Conservation (phyloP, 192 early-diverging fungal genomes). For the Paraglomus occultum region DNA sequence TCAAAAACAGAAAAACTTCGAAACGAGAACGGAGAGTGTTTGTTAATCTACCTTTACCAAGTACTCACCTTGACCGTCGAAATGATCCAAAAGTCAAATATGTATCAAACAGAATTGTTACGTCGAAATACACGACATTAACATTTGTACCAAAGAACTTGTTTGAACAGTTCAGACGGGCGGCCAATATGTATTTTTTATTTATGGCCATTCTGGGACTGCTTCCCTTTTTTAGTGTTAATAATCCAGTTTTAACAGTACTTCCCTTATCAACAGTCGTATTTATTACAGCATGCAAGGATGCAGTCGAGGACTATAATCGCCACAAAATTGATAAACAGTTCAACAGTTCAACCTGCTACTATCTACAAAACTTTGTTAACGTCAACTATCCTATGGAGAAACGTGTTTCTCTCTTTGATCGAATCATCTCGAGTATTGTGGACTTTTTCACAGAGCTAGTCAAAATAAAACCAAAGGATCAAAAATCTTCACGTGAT, state of each 20-base stretch:
- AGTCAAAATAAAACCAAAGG: background rate
- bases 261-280: constrained; percentile 85
- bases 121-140: constrained; percentile 86
- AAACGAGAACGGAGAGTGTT: constrained; percentile 55
- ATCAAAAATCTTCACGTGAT: no score
- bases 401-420: constrained; percentile 14
- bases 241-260: constrained; percentile 74
- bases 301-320: constrained; percentile 86
- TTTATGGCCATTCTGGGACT: constrained; percentile 77
- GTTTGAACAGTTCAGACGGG: constrained; percentile 87
- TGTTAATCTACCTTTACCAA: constrained; percentile 62
- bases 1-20: constrained; percentile 44
- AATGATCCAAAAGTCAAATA: constrained; percentile 57
- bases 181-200: constrained; percentile 87
- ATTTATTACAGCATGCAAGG: constrained; percentile 77
- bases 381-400: constrained; percentile 47
- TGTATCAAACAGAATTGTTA: constrained; percentile 77
- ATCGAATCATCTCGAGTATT: constrained; percentile 1
- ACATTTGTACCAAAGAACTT: constrained; percentile 90
- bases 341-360: constrained; percentile 70
- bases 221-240: constrained; percentile 77
- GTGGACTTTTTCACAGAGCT: background rate
- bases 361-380: constrained; percentile 41
- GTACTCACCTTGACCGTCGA: constrained; percentile 48
- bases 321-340: constrained; percentile 80